phyloP scores from a whole-genome alignment of 106 monocot genomes.

The Posidonia australis region DNA sequence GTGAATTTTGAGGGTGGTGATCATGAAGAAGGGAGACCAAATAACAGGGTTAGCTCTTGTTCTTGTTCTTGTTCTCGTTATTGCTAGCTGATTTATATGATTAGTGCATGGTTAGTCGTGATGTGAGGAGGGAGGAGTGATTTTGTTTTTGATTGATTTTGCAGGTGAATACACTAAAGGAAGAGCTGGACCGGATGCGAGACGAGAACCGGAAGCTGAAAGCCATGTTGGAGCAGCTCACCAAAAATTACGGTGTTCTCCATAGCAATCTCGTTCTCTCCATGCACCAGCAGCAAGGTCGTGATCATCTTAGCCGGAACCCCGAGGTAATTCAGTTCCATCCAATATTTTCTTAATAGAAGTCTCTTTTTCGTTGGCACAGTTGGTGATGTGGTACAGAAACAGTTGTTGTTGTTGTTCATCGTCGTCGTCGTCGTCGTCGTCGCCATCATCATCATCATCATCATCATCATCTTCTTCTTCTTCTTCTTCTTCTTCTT shows the following conservation, averaged over 20 bases:
- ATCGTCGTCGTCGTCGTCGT: too few species aligned
- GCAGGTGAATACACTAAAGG: constrained; percentile 4
- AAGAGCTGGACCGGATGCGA: constrained; percentile 17
- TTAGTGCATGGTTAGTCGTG: not conserved
- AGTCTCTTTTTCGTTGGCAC: too few species aligned
- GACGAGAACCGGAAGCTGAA: constrained; percentile 35
- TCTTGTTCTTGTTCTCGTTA: not conserved
- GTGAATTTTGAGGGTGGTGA: too few species aligned
- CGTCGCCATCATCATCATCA: too few species aligned
- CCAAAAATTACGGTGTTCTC: constrained; percentile 22
- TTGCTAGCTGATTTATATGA: not conserved
- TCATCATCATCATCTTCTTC: too few species aligned
- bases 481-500: too few species aligned
- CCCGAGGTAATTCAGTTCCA: not conserved
- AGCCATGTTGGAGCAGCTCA: constrained; percentile 29
- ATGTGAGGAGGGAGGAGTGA: not conserved
- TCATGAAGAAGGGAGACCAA: too few species aligned
- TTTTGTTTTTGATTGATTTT: not conserved
- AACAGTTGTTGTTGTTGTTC: too few species aligned
- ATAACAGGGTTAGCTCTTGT: too few species aligned
- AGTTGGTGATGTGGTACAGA: too few species aligned
- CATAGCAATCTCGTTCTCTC: constrained; percentile 12
- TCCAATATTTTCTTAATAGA: not conserved
- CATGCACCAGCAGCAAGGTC: not conserved
- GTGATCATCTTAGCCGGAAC: not conserved